Conservation (phyloP, 176 grass and related monocot species). For the Phoenix roebelenii region DNA sequence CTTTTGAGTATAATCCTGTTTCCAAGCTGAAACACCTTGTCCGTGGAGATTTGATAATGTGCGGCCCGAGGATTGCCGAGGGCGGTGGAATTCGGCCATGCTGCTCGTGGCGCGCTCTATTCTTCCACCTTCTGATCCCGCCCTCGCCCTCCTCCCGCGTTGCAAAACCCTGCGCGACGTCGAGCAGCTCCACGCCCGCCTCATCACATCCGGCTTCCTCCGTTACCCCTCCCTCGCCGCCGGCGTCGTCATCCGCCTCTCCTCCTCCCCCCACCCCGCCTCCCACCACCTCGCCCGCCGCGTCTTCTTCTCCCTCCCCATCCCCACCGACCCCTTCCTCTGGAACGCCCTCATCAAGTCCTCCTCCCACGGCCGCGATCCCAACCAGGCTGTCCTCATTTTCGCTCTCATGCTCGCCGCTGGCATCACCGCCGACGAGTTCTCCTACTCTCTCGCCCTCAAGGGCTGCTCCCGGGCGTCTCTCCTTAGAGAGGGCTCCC, state of each 20-base stretch:
- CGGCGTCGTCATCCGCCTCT: constrained; percentile 11
- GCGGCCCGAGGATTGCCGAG: too few species aligned
- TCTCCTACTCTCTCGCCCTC: constrained; percentile 15
- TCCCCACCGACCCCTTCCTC: not conserved
- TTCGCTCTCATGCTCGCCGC: constrained; percentile 19
- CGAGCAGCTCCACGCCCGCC: constrained; percentile 4
- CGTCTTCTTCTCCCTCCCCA: constrained; percentile 21
- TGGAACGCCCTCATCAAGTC: constrained; percentile 21
- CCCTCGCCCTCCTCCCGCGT: constrained; percentile 1
- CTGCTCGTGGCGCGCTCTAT: too few species aligned
- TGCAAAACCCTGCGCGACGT: constrained; percentile 7
- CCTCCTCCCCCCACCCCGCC: constrained; percentile 6
- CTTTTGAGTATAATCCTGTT: too few species aligned
- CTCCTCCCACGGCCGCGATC: not conserved
- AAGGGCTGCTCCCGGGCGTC: constrained; percentile 6
- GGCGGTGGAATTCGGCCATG: too few species aligned
- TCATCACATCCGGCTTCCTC: constrained; percentile 19
- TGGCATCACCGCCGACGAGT: constrained; percentile 4
- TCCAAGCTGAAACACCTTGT: too few species aligned
- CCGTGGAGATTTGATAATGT: too few species aligned
- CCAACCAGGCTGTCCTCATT: constrained; percentile 3
- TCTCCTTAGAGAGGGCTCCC: not conserved
- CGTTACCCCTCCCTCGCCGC: not conserved
- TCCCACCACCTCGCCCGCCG: constrained; percentile 10
- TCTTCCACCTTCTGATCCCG: not conserved